A percentile compares a stretch with the other conserved stretches of the same genome.
Evolutionary conservation across 495 filamentous ascomycete genomes (phyloP).

Genomic region (Aspergillus heteromorphus): DNA sequence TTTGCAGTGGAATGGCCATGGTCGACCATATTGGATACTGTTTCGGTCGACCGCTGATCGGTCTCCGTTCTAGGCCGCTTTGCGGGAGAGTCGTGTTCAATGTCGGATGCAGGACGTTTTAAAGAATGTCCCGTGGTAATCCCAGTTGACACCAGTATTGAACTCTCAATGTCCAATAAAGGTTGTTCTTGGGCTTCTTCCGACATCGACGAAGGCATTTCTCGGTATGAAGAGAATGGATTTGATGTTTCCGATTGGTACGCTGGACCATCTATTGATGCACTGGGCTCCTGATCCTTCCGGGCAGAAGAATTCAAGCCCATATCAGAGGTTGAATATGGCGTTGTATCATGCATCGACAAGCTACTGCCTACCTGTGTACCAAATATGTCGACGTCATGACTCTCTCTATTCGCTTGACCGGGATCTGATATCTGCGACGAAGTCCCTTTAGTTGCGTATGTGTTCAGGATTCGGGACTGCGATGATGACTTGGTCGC

Average conservation of each 20-base stretch:
- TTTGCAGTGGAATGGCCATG: slow-evolving; percentile 16
- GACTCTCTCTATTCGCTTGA: background rate
- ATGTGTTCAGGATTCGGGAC: slow-evolving; percentile 33
- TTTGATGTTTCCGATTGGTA: slow-evolving; percentile 14
- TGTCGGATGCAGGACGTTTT: slow-evolving; percentile 14
- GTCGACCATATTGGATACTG: slow-evolving; percentile 13
- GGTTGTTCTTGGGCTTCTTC: slow-evolving; percentile 3
- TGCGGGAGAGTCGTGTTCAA: slow-evolving; percentile 14
- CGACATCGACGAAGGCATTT: slow-evolving; percentile 13
- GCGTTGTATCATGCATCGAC: slow-evolving; percentile 11
- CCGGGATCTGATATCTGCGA: slow-evolving; percentile 16
- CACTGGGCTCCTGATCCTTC: slow-evolving; percentile 13
- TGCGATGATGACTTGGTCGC: slow-evolving; percentile 34
- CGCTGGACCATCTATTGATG: slow-evolving; percentile 4
- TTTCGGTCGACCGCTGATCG: background rate
- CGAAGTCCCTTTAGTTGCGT: slow-evolving; percentile 18
- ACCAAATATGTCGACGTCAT: slow-evolving; percentile 17
- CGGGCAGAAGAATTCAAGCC: slow-evolving; percentile 26
- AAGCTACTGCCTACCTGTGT: slow-evolving; percentile 19
- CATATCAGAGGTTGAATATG: slow-evolving; percentile 15
- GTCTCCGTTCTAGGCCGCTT: slow-evolving; percentile 9
- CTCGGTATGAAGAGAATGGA: slow-evolving; percentile 16
- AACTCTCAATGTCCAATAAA: slow-evolving; percentile 2
- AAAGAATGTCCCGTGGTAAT: slow-evolving; percentile 6
- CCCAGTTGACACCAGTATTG: background rate